Conservation (phyloP, 768 basidiomycete species). For the Mycena olivaceomarginata region DNA sequence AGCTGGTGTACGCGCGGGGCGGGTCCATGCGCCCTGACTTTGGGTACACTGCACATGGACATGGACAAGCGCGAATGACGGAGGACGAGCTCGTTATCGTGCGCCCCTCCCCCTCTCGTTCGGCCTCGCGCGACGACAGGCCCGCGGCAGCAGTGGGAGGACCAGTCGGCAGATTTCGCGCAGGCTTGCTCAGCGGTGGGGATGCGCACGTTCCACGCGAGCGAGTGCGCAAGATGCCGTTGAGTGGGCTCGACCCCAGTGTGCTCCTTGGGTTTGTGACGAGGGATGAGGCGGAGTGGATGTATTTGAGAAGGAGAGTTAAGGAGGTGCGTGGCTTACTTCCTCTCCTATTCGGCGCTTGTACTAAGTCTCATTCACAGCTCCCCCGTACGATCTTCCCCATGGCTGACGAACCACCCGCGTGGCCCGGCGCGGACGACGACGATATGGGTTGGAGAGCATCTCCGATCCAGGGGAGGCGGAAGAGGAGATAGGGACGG, state of each 20-base stretch:
- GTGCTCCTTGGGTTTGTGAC: too few species aligned
- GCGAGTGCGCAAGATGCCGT: too few species aligned
- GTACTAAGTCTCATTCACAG: background rate
- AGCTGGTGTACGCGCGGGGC: background rate
- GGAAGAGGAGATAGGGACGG: background rate
- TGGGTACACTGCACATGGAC: background rate
- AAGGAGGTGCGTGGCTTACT: background rate
- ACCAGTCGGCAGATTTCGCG: background rate
- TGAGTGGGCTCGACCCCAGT: too few species aligned
- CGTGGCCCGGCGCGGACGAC: constrained; percentile 19
- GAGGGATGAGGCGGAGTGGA: too few species aligned
- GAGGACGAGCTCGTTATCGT: background rate
- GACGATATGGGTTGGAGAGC: constrained; percentile 13
- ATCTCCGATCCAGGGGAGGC: constrained; percentile 1
- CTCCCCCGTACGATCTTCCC: constrained; percentile 8
- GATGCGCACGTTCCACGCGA: too few species aligned
- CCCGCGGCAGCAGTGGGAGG: background rate
- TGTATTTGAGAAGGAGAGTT: background rate
- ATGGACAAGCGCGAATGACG: background rate
- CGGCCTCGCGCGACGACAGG: background rate
- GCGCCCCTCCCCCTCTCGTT: background rate
- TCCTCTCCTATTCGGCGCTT: background rate
- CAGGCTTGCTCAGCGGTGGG: too few species aligned
- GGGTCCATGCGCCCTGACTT: background rate
- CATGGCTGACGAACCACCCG: constrained; percentile 1